These are phyloP conservation scores for Linnemannia zychae DNA, from an alignment of 192 early-diverging fungal species.

Conservation along the genomic window DNA sequence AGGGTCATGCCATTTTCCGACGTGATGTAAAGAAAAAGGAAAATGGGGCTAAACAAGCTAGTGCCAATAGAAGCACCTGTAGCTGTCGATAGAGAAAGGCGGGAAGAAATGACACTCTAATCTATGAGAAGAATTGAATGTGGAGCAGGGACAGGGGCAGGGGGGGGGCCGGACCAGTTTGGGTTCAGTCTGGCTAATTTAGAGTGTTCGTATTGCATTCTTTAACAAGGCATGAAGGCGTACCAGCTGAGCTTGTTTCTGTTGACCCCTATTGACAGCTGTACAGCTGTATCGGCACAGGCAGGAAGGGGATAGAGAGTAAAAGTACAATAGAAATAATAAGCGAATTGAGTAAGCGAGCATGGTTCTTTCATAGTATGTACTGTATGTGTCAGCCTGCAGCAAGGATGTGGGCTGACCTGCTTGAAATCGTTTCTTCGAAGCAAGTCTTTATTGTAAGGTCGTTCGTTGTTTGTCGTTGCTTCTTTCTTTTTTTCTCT, in stretches of 20 bases:
- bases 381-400: neutral
- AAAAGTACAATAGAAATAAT: too few species aligned
- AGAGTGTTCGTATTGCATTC: too few species aligned
- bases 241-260: too few species aligned
- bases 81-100: too few species aligned
- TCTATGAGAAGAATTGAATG: neutral
- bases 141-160: neutral
- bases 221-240: too few species aligned
- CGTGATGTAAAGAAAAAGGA: too few species aligned
- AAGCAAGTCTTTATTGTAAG: neutral
- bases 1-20: too few species aligned
- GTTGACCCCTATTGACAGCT: too few species aligned
- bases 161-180: neutral
- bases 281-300: too few species aligned
- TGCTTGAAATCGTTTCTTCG: neutral
- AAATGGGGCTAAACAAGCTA: too few species aligned
- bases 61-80: too few species aligned
- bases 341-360: neutral
- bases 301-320: too few species aligned
- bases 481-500: neutral
- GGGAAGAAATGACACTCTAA: neutral
- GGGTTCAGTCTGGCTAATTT: neutral
- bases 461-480: neutral
- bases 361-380: neutral
- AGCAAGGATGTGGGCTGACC: neutral